phyloP scores from a whole-genome alignment of 2,329 filamentous ascomycete genomes.

The Fusarium annulatum region DNA sequence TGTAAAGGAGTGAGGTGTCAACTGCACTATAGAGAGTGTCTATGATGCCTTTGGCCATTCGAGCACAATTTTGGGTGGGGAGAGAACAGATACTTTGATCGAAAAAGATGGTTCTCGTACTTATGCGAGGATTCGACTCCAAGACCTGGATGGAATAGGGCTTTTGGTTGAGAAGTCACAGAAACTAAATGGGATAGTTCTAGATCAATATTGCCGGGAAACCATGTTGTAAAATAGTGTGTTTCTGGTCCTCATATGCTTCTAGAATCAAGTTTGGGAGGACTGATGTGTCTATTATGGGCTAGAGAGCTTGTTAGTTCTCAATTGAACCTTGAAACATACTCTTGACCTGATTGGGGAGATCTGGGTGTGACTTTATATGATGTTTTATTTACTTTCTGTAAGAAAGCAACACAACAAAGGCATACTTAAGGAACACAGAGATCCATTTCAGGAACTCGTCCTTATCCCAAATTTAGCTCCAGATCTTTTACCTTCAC shows the following conservation, averaged over 20 bases:
- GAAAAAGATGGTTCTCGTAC: background rate
- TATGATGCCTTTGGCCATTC: background rate
- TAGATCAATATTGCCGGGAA: no score
- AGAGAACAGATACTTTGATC: background rate
- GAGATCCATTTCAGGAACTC: rapidly evolving
- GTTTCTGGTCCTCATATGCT: rapidly evolving
- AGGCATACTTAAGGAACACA: background rate
- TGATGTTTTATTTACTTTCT: background rate
- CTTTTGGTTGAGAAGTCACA: background rate
- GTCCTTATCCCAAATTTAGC: background rate
- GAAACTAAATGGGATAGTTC: background rate
- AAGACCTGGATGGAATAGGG: background rate
- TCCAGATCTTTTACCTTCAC: background rate
- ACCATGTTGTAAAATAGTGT: background rate
- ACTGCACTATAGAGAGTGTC: background rate
- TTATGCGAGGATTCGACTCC: no score
- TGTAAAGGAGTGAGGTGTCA: no score
- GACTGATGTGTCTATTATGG: background rate
- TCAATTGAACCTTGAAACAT: background rate
- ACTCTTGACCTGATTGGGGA: background rate
- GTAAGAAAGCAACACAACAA: background rate
- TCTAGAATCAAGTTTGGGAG: background rate
- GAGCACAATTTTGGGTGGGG: background rate
- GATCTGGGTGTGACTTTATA: background rate
- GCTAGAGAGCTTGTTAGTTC: background rate